Conservation (phyloP, 1,284 basidiomycete genomes). For the Ustilago tritici region DNA sequence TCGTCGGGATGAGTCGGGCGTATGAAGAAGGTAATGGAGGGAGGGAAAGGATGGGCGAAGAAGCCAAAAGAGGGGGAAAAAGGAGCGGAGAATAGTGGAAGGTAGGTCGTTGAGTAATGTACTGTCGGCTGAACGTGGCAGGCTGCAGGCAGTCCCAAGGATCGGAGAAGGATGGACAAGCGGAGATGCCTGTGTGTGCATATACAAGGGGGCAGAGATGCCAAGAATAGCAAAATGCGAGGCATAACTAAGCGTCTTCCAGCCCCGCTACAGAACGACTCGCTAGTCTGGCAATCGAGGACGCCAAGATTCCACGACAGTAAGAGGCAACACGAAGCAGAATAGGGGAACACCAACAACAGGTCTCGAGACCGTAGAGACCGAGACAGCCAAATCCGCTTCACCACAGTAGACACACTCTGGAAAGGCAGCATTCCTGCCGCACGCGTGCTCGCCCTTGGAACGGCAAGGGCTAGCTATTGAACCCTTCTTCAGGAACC, state of each 20-base stretch:
- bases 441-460: constrained; percentile 32
- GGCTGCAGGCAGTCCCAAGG: not conserved
- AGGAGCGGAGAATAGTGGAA: not conserved
- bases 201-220: not conserved
- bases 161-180: not conserved
- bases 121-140: constrained; percentile 4
- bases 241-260: not conserved
- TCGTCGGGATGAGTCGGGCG: not conserved
- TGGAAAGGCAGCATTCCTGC: constrained; percentile 16
- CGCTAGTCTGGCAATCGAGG: constrained; percentile 1
- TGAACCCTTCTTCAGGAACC: not conserved
- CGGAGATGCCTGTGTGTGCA: constrained; percentile 4
- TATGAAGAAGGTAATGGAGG: constrained; percentile 1
- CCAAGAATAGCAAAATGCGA: constrained; percentile 24
- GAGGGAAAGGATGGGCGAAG: not conserved
- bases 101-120: constrained; percentile 18
- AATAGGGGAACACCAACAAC: not conserved
- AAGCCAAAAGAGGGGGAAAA: not conserved
- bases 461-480: constrained; percentile 17
- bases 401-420: not conserved
- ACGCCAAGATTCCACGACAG: constrained; percentile 35
- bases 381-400: not conserved
- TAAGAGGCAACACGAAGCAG: not conserved
- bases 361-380: not conserved
- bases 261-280: not conserved